These are phyloP conservation scores for Lenzites betulinus DNA, from an alignment of 768 basidiomycete species.

Conservation along the genomic window DNA sequence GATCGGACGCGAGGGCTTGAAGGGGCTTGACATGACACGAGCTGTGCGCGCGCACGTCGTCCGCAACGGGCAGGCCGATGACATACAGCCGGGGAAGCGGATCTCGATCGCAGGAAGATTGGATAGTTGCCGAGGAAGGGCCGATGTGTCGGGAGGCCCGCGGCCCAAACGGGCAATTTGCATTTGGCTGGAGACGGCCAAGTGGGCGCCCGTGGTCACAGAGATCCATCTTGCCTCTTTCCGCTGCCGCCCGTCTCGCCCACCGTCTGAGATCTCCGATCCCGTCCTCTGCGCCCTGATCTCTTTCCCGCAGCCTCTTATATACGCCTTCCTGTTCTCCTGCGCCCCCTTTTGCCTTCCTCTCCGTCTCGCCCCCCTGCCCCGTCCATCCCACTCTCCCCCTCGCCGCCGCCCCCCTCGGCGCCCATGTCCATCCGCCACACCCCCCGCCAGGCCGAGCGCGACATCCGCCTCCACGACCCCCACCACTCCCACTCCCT, in stretches of 20 bases:
- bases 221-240: slow-evolving; percentile 26
- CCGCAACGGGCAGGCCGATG: slow-evolving; percentile 5
- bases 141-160: slow-evolving; percentile 16
- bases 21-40: slow-evolving; percentile 13
- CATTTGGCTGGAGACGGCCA: slow-evolving; percentile 23
- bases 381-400: slow-evolving; percentile 51
- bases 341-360: slow-evolving; percentile 20
- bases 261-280: slow-evolving; percentile 33
- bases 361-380: slow-evolving; percentile 24
- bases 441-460: slow-evolving; percentile 57
- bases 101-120: slow-evolving; percentile 22
- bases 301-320: slow-evolving; percentile 29
- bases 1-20: slow-evolving; percentile 20
- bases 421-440: slow-evolving; percentile 61
- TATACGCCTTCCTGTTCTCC: slow-evolving; percentile 22
- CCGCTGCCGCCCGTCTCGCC: slow-evolving; percentile 19
- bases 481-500: slow-evolving; percentile 47
- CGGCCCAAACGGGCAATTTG: slow-evolving; percentile 19
- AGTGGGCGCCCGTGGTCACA: slow-evolving; percentile 16
- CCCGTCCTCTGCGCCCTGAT: slow-evolving; percentile 35
- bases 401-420: slow-evolving; percentile 32
- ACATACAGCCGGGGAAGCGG: slow-evolving; percentile 6
- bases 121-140: slow-evolving; percentile 26
- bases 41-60: slow-evolving; percentile 7
- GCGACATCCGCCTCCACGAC: slow-evolving; percentile 68